Percentiles rank a stretch among this genome's conserved stretches.
phyloP scores from a whole-genome alignment of 768 basidiomycete genomes.

The Termitomyces sp. region DNA sequence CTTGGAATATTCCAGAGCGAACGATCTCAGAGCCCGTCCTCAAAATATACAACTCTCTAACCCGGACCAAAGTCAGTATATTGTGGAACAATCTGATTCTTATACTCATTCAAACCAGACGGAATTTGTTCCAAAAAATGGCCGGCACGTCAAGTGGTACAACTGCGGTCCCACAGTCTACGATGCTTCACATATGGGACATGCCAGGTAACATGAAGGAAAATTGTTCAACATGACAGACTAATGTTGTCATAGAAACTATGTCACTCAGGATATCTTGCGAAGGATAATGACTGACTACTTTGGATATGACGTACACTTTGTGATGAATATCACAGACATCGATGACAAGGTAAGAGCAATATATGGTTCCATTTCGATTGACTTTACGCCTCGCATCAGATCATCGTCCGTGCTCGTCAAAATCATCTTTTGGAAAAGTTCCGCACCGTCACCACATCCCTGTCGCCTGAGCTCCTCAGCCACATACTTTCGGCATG shows the following conservation, averaged over 20 bases:
- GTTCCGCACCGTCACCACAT: conserved; percentile 47
- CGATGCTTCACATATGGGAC: conserved; percentile 97
- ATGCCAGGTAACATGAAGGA: conserved; percentile 69
- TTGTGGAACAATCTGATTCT: not conserved
- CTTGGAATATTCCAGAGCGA: conserved; percentile 45
- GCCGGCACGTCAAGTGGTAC: conserved; percentile 91
- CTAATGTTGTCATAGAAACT: conserved; percentile 58
- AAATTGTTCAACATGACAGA: conserved; percentile 1
- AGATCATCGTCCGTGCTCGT: conserved; percentile 94
- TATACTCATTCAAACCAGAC: conserved; percentile 39
- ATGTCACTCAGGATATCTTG: conserved; percentile 91
- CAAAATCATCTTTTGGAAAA: conserved; percentile 67
- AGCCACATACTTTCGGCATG: conserved; percentile 56
- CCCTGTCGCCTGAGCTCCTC: conserved; percentile 55
- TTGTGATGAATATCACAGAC: conserved; percentile 99
- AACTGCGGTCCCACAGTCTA: conserved; percentile 99
- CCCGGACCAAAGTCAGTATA: conserved; percentile 71
- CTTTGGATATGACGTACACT: conserved; percentile 96
- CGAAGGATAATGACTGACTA: conserved; percentile 90
- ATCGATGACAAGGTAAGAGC: conserved; percentile 91
- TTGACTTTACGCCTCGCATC: not conserved
- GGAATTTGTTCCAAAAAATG: conserved; percentile 66
- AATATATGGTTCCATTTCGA: conserved; percentile 8
- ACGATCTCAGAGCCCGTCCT: conserved; percentile 56
- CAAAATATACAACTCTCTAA: conserved; percentile 90